phyloP scores from a whole-genome alignment of 2,329 filamentous ascomycete genomes.

The Fusarium piperis region DNA sequence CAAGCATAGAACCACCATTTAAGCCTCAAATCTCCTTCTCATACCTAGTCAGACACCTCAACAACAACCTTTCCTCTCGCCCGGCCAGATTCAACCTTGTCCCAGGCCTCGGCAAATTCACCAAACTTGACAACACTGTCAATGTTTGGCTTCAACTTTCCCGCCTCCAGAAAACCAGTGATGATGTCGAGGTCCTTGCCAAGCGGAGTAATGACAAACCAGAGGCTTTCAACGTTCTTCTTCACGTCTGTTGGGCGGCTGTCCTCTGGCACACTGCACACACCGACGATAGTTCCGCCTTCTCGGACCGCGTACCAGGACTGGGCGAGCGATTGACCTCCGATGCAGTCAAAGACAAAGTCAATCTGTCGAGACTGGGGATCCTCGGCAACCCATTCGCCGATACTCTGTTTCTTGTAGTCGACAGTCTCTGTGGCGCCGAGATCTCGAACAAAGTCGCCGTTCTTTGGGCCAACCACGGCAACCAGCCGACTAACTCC shows the following conservation, averaged over 20 bases:
- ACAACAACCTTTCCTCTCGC: conserved; percentile 28
- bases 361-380: conserved; percentile 4
- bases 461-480: conserved; percentile 10
- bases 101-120: conserved; percentile 23
- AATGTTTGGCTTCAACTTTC: conserved; percentile 21
- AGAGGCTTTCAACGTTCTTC: neutral
- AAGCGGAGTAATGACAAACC: conserved; percentile 25
- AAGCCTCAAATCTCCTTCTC: neutral
- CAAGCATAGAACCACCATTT: neutral
- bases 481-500: neutral
- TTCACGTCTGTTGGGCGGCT: conserved; percentile 15
- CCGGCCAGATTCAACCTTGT: conserved; percentile 24
- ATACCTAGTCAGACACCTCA: neutral
- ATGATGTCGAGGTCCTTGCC: conserved; percentile 24
- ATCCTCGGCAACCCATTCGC: conserved; percentile 16
- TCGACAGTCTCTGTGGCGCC: conserved; percentile 22
- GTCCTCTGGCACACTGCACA: conserved; percentile 16
- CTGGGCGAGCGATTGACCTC: conserved; percentile 7
- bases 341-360: conserved; percentile 30
- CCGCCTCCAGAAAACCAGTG: conserved; percentile 17
- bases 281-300: conserved; percentile 16
- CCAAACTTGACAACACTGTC: conserved; percentile 24
- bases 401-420: conserved; percentile 25
- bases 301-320: conserved; percentile 26
- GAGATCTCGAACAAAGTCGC: neutral